phyloP scores from a whole-genome alignment of 139 green algal genomes.

The Picochlorum sp. region DNA sequence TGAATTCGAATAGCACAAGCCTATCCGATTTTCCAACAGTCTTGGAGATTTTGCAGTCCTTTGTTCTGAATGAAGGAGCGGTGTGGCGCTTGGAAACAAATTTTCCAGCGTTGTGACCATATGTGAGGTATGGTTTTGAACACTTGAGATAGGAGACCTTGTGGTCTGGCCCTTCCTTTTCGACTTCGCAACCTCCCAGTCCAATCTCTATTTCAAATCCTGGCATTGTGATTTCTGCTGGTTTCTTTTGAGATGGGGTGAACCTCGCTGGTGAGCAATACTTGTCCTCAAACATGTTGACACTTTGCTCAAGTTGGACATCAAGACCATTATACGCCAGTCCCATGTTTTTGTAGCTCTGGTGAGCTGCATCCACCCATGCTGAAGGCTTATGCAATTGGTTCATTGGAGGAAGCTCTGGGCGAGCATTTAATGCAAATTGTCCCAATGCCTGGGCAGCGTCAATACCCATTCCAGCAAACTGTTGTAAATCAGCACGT shows the following conservation, averaged over 20 bases:
- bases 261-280: slow-evolving; percentile 2
- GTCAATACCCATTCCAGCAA: not conserved
- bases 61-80: slow-evolving; percentile 12
- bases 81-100: slow-evolving; percentile 19
- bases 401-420: slow-evolving; percentile 2
- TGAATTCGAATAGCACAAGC: slow-evolving; percentile 30
- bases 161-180: slow-evolving; percentile 1
- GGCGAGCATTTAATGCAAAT: not conserved
- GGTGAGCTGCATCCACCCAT: not conserved
- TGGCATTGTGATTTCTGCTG: not conserved
- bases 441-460: slow-evolving; percentile 3
- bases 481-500: not conserved
- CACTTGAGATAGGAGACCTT: not conserved
- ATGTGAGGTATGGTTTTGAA: slow-evolving; percentile 18
- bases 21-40: slow-evolving; percentile 12
- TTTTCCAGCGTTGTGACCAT: not conserved
- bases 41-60: slow-evolving; percentile 30
- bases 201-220: slow-evolving; percentile 17
- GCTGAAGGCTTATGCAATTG: not conserved
- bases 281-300: not conserved
- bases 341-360: not conserved
- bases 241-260: slow-evolving; percentile 3
- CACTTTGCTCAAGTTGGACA: not conserved
- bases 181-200: slow-evolving; percentile 20
- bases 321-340: slow-evolving; percentile 2